Evolutionary conservation across 140 eudicot species (phyloP).

Genomic region (Stevia rebaudiana): DNA sequence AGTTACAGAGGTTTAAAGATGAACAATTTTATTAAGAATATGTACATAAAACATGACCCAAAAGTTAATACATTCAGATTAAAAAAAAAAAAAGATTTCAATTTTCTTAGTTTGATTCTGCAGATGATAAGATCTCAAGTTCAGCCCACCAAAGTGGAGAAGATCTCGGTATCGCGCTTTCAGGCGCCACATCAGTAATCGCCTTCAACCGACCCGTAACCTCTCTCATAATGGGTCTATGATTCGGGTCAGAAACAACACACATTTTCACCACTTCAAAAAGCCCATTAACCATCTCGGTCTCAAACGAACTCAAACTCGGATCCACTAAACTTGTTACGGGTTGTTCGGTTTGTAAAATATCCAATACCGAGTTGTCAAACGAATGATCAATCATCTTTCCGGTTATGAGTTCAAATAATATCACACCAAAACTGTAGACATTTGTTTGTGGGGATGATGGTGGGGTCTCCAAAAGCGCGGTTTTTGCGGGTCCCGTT

Average conservation of each 20-base stretch:
- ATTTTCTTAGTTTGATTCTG: conserved; percentile 35
- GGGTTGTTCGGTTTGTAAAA: conserved; percentile 29
- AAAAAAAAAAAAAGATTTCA: neutral
- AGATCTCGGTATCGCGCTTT: conserved; percentile 53
- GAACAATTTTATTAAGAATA: conserved; percentile 24
- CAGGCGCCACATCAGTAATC: conserved; percentile 57
- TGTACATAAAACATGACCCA: conserved; percentile 21
- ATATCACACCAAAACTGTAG: conserved; percentile 56
- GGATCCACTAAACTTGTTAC: conserved; percentile 52
- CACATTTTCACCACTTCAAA: conserved; percentile 53
- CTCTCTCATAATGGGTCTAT: conserved; percentile 51
- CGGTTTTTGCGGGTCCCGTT: conserved; percentile 39
- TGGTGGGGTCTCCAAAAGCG: conserved; percentile 32
- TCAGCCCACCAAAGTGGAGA: conserved; percentile 99
- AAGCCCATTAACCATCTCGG: conserved; percentile 31
- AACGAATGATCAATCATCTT: conserved; percentile 36
- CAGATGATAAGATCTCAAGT: conserved; percentile 67
- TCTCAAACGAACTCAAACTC: conserved; percentile 32
- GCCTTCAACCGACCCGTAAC: conserved; percentile 44
- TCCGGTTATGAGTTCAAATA: conserved; percentile 73
- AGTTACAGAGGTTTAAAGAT: conserved; percentile 6
- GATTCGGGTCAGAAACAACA: conserved; percentile 35
- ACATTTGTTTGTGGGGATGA: conserved; percentile 53
- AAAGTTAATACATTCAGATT: conserved; percentile 19
- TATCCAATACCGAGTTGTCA: conserved; percentile 36